These are phyloP conservation scores for Pseudogymnoascus sp. DNA, from an alignment of 2,329 filamentous ascomycete genomes.

Conservation along the genomic window DNA sequence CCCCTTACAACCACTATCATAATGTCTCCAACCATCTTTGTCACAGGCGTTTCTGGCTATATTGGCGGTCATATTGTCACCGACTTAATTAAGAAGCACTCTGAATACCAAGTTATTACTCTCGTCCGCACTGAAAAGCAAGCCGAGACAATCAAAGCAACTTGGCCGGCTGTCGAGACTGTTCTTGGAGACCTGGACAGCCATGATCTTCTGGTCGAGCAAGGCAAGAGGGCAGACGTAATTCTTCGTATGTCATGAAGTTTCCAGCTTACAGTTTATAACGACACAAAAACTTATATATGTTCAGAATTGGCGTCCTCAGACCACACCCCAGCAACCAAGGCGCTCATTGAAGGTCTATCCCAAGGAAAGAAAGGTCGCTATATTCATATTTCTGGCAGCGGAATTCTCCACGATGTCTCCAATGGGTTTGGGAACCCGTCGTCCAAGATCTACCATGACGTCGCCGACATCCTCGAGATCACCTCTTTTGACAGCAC, in stretches of 20 bases:
- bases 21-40: constrained; percentile 16
- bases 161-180: constrained; percentile 12
- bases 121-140: constrained; percentile 15
- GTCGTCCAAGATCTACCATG: constrained; percentile 36
- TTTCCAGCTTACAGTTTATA: background rate
- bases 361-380: constrained; percentile 8
- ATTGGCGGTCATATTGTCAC: constrained; percentile 15
- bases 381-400: constrained; percentile 17
- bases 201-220: constrained; percentile 9
- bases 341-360: constrained; percentile 12
- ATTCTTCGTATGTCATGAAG: constrained; percentile 12
- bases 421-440: constrained; percentile 13
- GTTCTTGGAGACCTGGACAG: constrained; percentile 15
- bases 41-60: constrained; percentile 16
- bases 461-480: constrained; percentile 35
- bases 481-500: constrained; percentile 36
- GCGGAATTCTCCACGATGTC: constrained; percentile 9
- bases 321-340: constrained; percentile 9
- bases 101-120: constrained; percentile 12
- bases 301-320: constrained; percentile 10
- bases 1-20: background rate
- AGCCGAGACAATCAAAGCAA: constrained; percentile 9
- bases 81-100: constrained; percentile 12
- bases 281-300: background rate
- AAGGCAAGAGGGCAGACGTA: constrained; percentile 14